A percentile compares a stretch with the other conserved stretches of the same genome.
Evolutionary conservation across 2,329 filamentous ascomycete species (phyloP).

Genomic region (Penicillium decumbens): DNA sequence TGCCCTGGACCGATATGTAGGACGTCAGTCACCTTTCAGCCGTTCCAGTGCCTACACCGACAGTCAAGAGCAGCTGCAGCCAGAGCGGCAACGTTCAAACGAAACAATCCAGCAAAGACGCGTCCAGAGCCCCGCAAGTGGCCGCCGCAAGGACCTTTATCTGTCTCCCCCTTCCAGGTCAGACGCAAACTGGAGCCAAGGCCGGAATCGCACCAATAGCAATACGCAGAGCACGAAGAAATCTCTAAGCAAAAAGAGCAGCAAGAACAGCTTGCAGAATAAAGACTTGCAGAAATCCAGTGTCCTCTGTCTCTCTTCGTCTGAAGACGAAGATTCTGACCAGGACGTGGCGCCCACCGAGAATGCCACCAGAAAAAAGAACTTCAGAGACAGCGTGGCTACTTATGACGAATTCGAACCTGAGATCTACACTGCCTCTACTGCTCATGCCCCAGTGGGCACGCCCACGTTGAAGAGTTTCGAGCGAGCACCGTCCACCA

Average conservation of each 20-base stretch:
- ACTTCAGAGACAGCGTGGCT: slow-evolving; percentile 37
- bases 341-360: slow-evolving; percentile 17
- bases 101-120: slow-evolving; percentile 17
- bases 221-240: slow-evolving; percentile 18
- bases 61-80: slow-evolving; percentile 22
- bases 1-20: slow-evolving; percentile 29
- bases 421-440: slow-evolving; percentile 43
- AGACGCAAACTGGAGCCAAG: not conserved
- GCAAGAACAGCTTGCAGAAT: slow-evolving; percentile 35
- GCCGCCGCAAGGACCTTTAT: slow-evolving; percentile 24
- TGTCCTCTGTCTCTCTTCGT: slow-evolving; percentile 48
- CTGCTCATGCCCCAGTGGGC: slow-evolving; percentile 29
- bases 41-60: slow-evolving; percentile 23
- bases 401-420: slow-evolving; percentile 40
- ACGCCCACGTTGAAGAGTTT: slow-evolving; percentile 25
- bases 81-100: slow-evolving; percentile 16
- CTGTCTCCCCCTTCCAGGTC: slow-evolving; percentile 22
- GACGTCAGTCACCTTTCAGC: slow-evolving; percentile 22
- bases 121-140: slow-evolving; percentile 23
- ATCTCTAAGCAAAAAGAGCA: slow-evolving; percentile 35
- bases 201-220: slow-evolving; percentile 4
- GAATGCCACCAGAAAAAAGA: slow-evolving; percentile 11
- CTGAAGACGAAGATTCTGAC: slow-evolving; percentile 43
- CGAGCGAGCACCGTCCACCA: slow-evolving; percentile 25
- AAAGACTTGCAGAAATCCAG: slow-evolving; percentile 44